Conservation (phyloP, 371 early-diverging fungal genomes). For the Lichtheimia hyalospora region DNA sequence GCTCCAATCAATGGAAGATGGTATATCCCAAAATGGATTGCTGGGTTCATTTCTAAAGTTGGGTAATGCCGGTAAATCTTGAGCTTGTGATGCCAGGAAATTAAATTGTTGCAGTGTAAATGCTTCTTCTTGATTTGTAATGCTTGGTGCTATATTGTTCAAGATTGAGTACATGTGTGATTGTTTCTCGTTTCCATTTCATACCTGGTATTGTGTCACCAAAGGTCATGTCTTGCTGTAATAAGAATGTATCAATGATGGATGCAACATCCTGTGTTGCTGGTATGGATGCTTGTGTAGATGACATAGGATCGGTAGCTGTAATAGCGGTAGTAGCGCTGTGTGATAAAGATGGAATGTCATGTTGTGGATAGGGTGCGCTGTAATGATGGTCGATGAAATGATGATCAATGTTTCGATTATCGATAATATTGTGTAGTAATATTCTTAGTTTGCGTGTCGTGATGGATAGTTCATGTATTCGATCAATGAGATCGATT, state of each 20-base stretch:
- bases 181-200: background rate
- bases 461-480: conserved; percentile 35
- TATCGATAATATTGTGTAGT: conserved; percentile 33
- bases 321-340: too few species aligned
- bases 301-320: background rate
- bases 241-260: conserved; percentile 7
- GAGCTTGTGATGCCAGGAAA: conserved; percentile 1
- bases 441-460: conserved; percentile 28
- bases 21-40: conserved; percentile 46
- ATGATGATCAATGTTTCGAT: conserved; percentile 32
- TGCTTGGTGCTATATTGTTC: background rate
- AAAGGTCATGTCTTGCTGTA: conserved; percentile 2
- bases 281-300: background rate
- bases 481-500: conserved; percentile 23
- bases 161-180: background rate
- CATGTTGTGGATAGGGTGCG: background rate
- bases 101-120: conserved; percentile 49
- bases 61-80: background rate
- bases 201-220: background rate
- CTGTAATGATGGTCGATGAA: background rate
- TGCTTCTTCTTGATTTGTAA: conserved; percentile 23
- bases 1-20: conserved; percentile 46
- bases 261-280: background rate
- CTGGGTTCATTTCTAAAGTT: conserved; percentile 42
- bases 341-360: background rate